phyloP scores from a whole-genome alignment of 2,329 filamentous ascomycete genomes.

The Diplodia corticola region DNA sequence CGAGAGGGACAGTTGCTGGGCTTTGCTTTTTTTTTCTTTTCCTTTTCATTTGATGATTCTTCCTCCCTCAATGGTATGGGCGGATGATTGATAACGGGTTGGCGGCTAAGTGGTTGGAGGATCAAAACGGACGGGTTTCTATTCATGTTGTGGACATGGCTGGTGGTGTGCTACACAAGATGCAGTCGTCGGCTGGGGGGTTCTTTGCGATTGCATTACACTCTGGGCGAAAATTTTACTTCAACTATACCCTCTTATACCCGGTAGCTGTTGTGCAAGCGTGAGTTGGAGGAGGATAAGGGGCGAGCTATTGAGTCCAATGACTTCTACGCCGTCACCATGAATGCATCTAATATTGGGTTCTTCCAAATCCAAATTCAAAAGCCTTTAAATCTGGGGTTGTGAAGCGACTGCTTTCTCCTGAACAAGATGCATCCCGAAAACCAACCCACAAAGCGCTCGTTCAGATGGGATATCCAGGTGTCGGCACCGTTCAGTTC shows the following conservation, averaged over 20 bases:
- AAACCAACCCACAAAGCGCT: background rate
- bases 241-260: constrained; percentile 1
- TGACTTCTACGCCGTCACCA: background rate
- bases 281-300: background rate
- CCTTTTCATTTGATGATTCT: too few relatives aligned
- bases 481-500: background rate
- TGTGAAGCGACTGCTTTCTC: background rate
- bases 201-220: background rate
- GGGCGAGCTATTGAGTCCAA: background rate
- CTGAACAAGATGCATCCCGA: too few relatives aligned
- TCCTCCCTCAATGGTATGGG: background rate
- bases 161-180: background rate
- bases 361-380: background rate
- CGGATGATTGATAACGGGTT: background rate
- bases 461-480: background rate
- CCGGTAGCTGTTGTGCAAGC: background rate
- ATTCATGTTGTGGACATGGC: constrained; percentile 11
- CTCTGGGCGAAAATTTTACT: constrained; percentile 5
- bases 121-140: background rate
- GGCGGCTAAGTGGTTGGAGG: background rate
- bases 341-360: background rate
- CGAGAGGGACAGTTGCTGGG: background rate
- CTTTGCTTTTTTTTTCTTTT: background rate
- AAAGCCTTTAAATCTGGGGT: background rate
- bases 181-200: background rate